Evolutionary conservation across 805 yeast genomes (phyloP), one percentile per base, ranked within the genome.

Genomic region (Nakazawaea ernobii): DNA sequence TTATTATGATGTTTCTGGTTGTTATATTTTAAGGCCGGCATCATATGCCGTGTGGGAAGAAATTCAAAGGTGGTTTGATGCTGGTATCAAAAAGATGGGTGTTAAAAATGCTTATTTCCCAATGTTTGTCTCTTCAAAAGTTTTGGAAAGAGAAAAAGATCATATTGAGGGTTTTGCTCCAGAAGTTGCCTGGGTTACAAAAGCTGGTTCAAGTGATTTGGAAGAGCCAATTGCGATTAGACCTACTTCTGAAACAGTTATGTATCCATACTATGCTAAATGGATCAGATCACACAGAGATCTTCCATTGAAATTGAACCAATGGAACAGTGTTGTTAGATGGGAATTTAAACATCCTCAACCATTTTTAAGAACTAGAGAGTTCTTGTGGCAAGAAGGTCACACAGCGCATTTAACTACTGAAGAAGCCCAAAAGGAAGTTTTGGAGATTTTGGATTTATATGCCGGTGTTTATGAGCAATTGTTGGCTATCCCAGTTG

Each of bases 341-440:
- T 94, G 99, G 99, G 99, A 94, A 73, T 94, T 94, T 74, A 94
- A 94, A 76, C 98, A 94, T 69, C 99, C 99, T 49, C 99, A 94
- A 73, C 99, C 99, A 43, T 94, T 94, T 70, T 73, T 94, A 65
- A 86, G 99, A 79, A 95, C 99, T 11, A 86, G 99, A 74, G 99
- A 94, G 72, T 94, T 94, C 73, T 76, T 94, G 68, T 94, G 99
- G 99, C 99, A 94, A 74, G 99, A 94, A 74, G 99, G 99, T 59
- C 99, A 94, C 74, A 94, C 99, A 43, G 99, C 96, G 47, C 96
- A 88, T 67, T 77, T 95, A 62, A 86, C 95, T 48, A 68, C 73
- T 54, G 87, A 82, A 52, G 94, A 79, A 52, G 97, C 99, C 30
- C 75, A 77, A 51, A 73, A 73, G 50, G 98, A 94, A 73, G 98